Conservation (phyloP, 2,329 filamentous ascomycete species). For the Zasmidium angulare region DNA sequence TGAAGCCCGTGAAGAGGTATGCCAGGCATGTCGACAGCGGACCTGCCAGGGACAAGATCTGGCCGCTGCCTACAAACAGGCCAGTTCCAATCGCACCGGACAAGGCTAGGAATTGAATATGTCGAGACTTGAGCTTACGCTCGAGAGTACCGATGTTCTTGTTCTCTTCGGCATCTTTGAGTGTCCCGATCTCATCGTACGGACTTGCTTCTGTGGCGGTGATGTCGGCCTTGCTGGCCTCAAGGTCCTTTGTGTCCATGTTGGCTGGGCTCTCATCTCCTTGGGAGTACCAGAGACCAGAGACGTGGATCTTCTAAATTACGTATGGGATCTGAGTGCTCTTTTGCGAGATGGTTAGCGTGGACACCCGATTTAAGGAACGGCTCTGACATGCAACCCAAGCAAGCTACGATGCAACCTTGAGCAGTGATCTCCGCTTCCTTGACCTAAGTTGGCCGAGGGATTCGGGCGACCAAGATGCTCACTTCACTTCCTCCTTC, state of each 20-base stretch:
- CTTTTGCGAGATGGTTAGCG: too few relatives aligned
- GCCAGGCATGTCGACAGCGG: conserved; percentile 39
- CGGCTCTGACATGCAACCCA: too few relatives aligned
- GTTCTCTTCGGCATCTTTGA: conserved; percentile 4
- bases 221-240: background rate
- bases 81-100: conserved; percentile 39
- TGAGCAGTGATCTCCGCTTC: too few relatives aligned
- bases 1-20: conserved; percentile 38
- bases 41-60: conserved; percentile 28
- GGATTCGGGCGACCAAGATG: too few relatives aligned
- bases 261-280: background rate
- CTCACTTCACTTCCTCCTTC: too few relatives aligned
- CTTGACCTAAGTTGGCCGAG: too few relatives aligned
- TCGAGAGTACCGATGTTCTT: conserved; percentile 27
- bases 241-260: background rate
- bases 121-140: conserved; percentile 59
- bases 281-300: too few relatives aligned
- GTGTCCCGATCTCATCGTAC: conserved; percentile 1
- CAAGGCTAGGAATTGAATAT: conserved; percentile 62
- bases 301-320: too few relatives aligned
- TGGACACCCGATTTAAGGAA: too few relatives aligned
- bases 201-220: background rate
- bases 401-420: too few relatives aligned
- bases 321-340: too few relatives aligned
- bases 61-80: conserved; percentile 32